Conservation (phyloP, 169 alveolate species). For the Theileria sp. region DNA sequence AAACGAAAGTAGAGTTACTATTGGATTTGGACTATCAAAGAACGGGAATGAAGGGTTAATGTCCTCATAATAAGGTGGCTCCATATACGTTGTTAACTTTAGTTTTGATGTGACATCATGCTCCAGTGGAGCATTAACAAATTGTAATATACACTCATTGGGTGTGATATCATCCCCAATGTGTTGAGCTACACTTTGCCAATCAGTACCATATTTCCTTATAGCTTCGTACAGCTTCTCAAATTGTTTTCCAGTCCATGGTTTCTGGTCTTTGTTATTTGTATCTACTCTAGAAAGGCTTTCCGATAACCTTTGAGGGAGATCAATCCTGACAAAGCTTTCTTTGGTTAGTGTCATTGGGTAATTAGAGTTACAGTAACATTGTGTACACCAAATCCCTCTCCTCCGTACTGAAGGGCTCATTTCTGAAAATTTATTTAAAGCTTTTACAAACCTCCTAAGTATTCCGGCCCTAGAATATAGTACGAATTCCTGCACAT, state of each 20-base stretch:
- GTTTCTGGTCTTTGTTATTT: constrained; percentile 3
- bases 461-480: constrained; percentile 18
- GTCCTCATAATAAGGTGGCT: neutral
- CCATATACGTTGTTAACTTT: constrained; percentile 12
- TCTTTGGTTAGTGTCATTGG: constrained; percentile 16
- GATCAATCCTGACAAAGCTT: constrained; percentile 18
- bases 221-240: constrained; percentile 50
- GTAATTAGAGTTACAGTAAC: constrained; percentile 30
- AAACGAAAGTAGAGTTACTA: constrained; percentile 39
- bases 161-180: constrained; percentile 64
- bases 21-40: constrained; percentile 38
- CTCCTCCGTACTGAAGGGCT: neutral
- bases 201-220: constrained; percentile 65
- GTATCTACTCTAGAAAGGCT: neutral
- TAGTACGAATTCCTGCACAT: constrained; percentile 25
- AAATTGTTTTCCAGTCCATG: constrained; percentile 13
- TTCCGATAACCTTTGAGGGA: constrained; percentile 19
- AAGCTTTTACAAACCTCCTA: constrained; percentile 2
- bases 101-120: constrained; percentile 13
- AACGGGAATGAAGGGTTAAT: constrained; percentile 17
- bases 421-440: neutral
- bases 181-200: constrained; percentile 62
- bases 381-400: constrained; percentile 28
- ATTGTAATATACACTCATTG: constrained; percentile 67
- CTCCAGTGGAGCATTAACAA: constrained; percentile 67